Evolutionary conservation across 1,139 yeast species (phyloP).

Genomic region (Debaryomycetaceae sp.): DNA sequence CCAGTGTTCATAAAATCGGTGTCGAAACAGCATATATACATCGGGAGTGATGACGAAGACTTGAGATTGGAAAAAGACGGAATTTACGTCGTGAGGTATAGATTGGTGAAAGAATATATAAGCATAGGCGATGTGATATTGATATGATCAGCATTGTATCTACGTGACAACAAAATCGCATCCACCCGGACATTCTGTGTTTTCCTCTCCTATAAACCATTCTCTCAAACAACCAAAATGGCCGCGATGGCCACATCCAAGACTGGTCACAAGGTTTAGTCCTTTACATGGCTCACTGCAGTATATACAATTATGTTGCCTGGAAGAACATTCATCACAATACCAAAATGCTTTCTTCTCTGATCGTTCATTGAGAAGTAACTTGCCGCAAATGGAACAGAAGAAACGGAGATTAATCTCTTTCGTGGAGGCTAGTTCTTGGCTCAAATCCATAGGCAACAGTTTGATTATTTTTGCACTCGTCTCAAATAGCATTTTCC

Average conservation of each 20-base stretch:
- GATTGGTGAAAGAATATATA: slow-evolving; percentile 41
- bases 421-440: slow-evolving; percentile 45
- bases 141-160: slow-evolving; percentile 21
- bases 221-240: slow-evolving; percentile 76
- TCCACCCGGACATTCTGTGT: slow-evolving; percentile 80
- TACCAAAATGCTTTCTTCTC: slow-evolving; percentile 73
- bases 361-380: slow-evolving; percentile 62
- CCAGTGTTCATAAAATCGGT: slow-evolving; percentile 73
- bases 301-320: slow-evolving; percentile 69
- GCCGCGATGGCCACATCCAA: slow-evolving; percentile 84
- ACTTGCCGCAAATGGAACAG: slow-evolving; percentile 65
- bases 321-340: slow-evolving; percentile 66
- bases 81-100: slow-evolving; percentile 73
- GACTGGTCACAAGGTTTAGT: slow-evolving; percentile 56
- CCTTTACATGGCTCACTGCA: slow-evolving; percentile 82
- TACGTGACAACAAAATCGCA: slow-evolving; percentile 33
- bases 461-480: slow-evolving; percentile 58
- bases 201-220: slow-evolving; percentile 70
- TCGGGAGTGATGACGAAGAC: slow-evolving; percentile 50
- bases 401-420: slow-evolving; percentile 60
- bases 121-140: slow-evolving; percentile 41
- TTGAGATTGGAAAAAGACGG: slow-evolving; percentile 65
- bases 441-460: slow-evolving; percentile 34
- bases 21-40: slow-evolving; percentile 22
- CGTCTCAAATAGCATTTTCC: slow-evolving; percentile 51